Evolutionary conservation across 2,329 filamentous ascomycete species (phyloP).

Genomic region (Bipolaris cookei): DNA sequence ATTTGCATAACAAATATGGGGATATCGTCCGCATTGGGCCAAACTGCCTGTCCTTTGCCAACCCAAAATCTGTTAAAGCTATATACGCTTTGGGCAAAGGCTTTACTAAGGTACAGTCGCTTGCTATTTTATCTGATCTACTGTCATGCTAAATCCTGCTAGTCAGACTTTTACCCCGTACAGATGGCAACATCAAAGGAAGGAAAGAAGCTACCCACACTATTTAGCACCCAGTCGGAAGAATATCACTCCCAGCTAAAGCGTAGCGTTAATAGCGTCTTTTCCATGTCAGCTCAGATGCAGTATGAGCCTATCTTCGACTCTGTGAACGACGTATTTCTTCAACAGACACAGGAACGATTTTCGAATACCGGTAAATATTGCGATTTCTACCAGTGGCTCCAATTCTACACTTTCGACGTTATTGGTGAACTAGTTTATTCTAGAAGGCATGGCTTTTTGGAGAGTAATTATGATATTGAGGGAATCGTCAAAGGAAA

Average conservation of each 20-base stretch:
- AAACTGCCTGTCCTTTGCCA: not conserved
- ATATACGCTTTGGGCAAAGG: not conserved
- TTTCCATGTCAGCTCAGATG: not conserved
- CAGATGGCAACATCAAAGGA: no score
- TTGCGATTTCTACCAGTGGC: not conserved
- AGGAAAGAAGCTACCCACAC: not conserved
- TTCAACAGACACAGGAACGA: no score
- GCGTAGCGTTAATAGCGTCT: not conserved
- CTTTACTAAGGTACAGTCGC: not conserved
- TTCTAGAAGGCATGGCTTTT: conserved; percentile 4
- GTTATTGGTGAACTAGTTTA: conserved; percentile 10
- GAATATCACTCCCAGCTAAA: not conserved
- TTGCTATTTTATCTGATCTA: no score
- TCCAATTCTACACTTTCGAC: conserved; percentile 11
- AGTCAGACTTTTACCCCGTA: no score
- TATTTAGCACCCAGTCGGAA: not conserved
- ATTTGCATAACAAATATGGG: not conserved
- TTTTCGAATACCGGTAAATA: no score
- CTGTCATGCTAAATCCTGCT: no score
- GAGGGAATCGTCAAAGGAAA: conserved; percentile 2
- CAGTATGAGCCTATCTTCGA: not conserved
- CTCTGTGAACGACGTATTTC: no score
- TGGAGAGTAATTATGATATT: conserved; percentile 7
- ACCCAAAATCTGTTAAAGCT: not conserved
- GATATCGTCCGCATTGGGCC: not conserved